phyloP scores from a whole-genome alignment of 176 grass and related monocot species.

The Phyllostachys edulis region DNA sequence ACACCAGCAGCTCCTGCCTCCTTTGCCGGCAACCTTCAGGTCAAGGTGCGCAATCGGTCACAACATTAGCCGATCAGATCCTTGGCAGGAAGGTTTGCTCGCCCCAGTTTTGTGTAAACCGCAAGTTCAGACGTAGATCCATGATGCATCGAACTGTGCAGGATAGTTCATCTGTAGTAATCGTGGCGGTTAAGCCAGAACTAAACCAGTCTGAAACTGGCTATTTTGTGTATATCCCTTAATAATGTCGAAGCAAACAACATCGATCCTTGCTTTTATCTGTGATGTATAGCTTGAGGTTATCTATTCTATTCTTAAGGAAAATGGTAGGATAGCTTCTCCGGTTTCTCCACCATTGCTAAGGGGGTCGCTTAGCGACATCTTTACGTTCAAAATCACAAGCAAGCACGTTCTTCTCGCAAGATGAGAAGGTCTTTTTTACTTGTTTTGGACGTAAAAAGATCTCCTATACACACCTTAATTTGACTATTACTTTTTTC shows the following conservation, averaged over 20 bases:
- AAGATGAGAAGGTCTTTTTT: too few species aligned
- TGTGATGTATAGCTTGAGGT: not conserved
- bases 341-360: too few species aligned
- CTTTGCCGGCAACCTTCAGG: not conserved
- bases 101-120: constrained; percentile 30
- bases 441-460: too few species aligned
- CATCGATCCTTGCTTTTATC: not conserved
- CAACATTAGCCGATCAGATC: not conserved
- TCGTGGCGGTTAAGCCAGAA: not conserved
- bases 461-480: too few species aligned
- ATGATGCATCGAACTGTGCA: not conserved
- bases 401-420: too few species aligned
- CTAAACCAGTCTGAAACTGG: not conserved
- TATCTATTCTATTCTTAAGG: not conserved
- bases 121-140: not conserved
- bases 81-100: not conserved
- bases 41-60: not conserved
- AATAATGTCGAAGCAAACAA: constrained; percentile 23
- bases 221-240: not conserved
- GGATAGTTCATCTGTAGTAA: not conserved
- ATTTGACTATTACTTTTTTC: too few species aligned
- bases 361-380: too few species aligned
- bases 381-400: too few species aligned
- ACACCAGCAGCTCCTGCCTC: not conserved
- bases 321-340: too few species aligned